Percentiles rank a stretch among this genome's conserved stretches.
Conservation (phyloP, 768 basidiomycete genomes). For the Mrakia blollopis region DNA sequence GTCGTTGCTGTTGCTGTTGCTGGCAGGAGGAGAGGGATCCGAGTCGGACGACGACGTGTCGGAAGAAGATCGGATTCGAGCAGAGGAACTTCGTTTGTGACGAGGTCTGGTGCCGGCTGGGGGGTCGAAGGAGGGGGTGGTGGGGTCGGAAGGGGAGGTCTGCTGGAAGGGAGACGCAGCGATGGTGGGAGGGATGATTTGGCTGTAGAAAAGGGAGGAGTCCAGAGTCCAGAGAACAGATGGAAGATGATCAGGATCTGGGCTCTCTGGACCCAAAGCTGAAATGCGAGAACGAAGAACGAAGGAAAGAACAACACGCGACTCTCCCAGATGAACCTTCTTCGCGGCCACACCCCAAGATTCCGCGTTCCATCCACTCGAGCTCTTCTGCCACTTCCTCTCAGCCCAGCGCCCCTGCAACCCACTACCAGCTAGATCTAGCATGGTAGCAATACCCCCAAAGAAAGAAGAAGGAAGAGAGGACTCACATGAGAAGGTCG, state of each 20-base stretch:
- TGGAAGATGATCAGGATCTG: background rate
- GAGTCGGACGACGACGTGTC: conserved; percentile 24
- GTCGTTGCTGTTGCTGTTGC: background rate
- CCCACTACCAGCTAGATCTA: background rate
- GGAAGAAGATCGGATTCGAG: conserved; percentile 21
- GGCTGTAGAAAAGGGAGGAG: background rate
- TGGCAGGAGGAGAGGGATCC: background rate
- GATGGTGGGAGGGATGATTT: conserved; percentile 10
- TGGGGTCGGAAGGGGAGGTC: background rate
- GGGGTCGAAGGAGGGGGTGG: background rate
- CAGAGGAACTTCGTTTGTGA: conserved; percentile 8
- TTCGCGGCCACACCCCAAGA: no score
- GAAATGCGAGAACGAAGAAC: background rate
- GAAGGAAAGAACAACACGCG: no score
- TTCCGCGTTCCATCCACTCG: no score
- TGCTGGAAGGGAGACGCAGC: conserved; percentile 9
- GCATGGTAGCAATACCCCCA: background rate
- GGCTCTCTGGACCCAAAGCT: background rate
- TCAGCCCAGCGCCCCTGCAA: background rate
- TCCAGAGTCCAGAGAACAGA: background rate
- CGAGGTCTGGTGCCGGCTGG: conserved; percentile 6
- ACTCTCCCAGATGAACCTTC: no score
- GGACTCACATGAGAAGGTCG: conserved; percentile 13
- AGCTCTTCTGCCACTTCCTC: no score
- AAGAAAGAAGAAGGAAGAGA: background rate